A percentile compares a stretch with the other conserved stretches of the same genome.
Conservation (phyloP, 1,284 basidiomycete genomes). For the Schizophyllum commune region DNA sequence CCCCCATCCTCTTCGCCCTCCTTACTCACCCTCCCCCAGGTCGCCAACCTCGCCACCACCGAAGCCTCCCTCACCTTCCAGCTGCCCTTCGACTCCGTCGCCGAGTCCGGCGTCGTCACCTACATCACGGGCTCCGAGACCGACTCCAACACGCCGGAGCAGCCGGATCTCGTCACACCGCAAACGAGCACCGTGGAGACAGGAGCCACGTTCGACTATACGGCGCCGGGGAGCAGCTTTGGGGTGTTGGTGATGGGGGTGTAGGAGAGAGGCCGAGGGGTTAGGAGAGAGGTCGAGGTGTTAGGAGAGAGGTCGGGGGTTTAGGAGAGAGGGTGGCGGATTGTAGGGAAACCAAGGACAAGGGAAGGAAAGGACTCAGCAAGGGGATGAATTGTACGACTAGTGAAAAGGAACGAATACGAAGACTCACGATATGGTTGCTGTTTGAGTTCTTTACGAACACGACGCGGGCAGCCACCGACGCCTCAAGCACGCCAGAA, state of each 20-base stretch:
- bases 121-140: constrained; percentile 39
- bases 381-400: no score
- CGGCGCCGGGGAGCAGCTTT: constrained; percentile 52
- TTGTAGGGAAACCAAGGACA: no score
- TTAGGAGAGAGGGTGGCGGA: no score
- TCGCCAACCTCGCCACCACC: constrained; percentile 41
- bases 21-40: constrained; percentile 21
- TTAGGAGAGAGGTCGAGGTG: no score
- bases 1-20: neutral
- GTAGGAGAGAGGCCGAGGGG: no score
- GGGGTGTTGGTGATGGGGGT: constrained; percentile 24
- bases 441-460: no score
- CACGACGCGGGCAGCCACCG: no score
- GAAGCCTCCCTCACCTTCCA: constrained; percentile 39
- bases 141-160: constrained; percentile 47
- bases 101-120: constrained; percentile 32
- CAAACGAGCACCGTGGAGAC: constrained; percentile 35
- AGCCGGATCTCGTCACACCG: constrained; percentile 40
- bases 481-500: no score
- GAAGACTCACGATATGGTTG: no score
- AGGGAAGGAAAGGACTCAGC: no score
- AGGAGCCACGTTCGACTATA: constrained; percentile 45
- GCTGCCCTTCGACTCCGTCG: constrained; percentile 45
- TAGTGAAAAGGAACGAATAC: no score
- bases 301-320: no score